Base-by-base conservation (phyloP, 495 filamentous ascomycete genomes). In the Symbiotaphrina buchneri region DNA sequence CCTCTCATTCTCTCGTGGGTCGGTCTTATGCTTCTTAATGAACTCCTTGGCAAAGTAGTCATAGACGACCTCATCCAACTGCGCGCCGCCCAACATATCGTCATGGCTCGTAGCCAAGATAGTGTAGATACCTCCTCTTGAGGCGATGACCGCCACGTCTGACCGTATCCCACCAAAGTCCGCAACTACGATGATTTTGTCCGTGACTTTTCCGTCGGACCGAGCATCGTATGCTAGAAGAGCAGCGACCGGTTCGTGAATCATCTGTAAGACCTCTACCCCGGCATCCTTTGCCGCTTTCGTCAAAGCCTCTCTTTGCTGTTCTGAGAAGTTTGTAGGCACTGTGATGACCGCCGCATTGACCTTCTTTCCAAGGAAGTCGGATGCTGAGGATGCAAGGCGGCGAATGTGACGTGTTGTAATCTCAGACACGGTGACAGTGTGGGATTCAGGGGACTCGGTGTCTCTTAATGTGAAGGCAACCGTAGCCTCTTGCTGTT, bases 41-140 rank as follows among this genome's bases (percentile, higher is more conserved):
- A 97, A 97, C 51, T 94, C 87, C 64, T 97, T 95, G 35, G 87
- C 75, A 43, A 94, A 94, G 61, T 93, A 71, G 48, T 95, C 84
- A 41, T 93, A 75, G 28, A 97, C 62, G 21, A 90, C 71, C 44
- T 84, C 63, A 54, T 97, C 87, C 21, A 97, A 56, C 27, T 77
- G 68, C 16, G 63, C 53, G 41, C 87, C 87, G 29, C 73, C 68
- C 35, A 79, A 74, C 46, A 91, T 81, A 49, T 90, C 93, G 59
- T 97, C 87, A 53, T 97, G 87, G 10, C 72, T 69, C 20, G 85
- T 91, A 3, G 90, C 82, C 10, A 97, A 64, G 40, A 93, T 74
- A 28, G 79, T 92, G 65, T 97, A 95, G 61, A 95, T 87, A 40
- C 87, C 87, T 27, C 85, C 80, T 48, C 85, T 70, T 45, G 71